Evolutionary conservation across 352 stramenopile species (phyloP), one percentile per base, ranked within the genome.

Genomic region (Pythium periplocum): DNA sequence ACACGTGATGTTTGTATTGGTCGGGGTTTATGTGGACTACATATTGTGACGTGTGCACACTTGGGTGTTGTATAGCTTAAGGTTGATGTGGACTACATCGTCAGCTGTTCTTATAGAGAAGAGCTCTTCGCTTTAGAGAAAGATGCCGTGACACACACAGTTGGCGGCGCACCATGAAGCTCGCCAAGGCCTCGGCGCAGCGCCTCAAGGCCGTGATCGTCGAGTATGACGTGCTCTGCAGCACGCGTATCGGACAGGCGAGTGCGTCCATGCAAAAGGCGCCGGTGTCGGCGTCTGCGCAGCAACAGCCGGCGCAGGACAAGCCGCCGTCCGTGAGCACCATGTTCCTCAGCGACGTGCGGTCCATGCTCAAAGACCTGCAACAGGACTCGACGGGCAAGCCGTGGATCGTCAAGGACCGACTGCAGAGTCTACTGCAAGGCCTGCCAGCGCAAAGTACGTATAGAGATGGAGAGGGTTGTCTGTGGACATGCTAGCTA

Each of bases 171-270:
- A 55, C 43, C 51, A 86, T 73, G 71, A 90, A 87, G 66, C 69
- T 90, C 39, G 79, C 79, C n/a, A 77, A 77, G 54, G 76, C 79
- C 0, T 76, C 79, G 30, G 48, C 66, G 45, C 80, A 84, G 66
- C 71, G 86, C 63, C 70, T 90, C 64, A 90, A 88, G 62, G 80
- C 62, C 53, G 73, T 90, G 30, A 62, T 90, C 46, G 56, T 90
- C 64, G 80, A 87, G 66, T 90, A 88, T 55, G 80, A 90, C 48
- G 80, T 84, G 51, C 61, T 90, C 41, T 90, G 78, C 64, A 77
- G 75, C 62, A 86, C 80, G 41, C 64, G 87, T 42, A 55, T 90
- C 47, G 79, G 77, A 1, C 67, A 64, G 11, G 76, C 65, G n/a
- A 42, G 55, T 51, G 52, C 52, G 4, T 54, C 54, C 2, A 53